Percentiles rank a stretch among this genome's conserved stretches.
Evolutionary conservation across 306 rosid species (phyloP).

Genomic region (Cucumis melo): DNA sequence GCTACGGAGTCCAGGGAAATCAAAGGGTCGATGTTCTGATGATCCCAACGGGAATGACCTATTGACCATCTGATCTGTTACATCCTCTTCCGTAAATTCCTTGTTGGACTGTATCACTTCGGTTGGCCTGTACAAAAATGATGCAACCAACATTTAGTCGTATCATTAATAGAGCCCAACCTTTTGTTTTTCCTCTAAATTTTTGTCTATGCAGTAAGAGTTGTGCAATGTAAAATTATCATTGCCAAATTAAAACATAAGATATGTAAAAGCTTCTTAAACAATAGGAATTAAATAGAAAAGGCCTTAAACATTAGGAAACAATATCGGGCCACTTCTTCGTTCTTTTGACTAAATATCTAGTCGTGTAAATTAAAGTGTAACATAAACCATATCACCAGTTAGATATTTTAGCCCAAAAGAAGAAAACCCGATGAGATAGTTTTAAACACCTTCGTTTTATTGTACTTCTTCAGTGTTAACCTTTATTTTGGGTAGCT

Average conservation of each 20-base stretch:
- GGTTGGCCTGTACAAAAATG: conserved; percentile 38
- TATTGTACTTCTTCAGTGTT: too few species aligned
- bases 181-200: too few species aligned
- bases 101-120: conserved; percentile 73
- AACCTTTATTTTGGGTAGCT: too few species aligned
- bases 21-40: conserved; percentile 26
- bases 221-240: too few species aligned
- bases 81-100: conserved; percentile 73
- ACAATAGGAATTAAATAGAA: too few species aligned
- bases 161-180: neutral
- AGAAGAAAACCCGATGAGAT: neutral
- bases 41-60: conserved; percentile 41
- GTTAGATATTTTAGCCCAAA: neutral
- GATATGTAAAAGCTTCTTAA: too few species aligned
- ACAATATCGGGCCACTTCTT: neutral
- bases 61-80: conserved; percentile 43
- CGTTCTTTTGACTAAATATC: neutral
- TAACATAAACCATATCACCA: neutral
- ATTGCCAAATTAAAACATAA: too few species aligned
- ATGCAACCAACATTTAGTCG: neutral
- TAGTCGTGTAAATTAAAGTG: neutral
- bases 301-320: neutral
- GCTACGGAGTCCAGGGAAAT: conserved; percentile 57
- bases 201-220: too few species aligned
- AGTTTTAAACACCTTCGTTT: too few species aligned